These are phyloP conservation scores for Aspergillus vadensis DNA, from an alignment of 2,329 filamentous ascomycete species.

Conservation along the genomic window DNA sequence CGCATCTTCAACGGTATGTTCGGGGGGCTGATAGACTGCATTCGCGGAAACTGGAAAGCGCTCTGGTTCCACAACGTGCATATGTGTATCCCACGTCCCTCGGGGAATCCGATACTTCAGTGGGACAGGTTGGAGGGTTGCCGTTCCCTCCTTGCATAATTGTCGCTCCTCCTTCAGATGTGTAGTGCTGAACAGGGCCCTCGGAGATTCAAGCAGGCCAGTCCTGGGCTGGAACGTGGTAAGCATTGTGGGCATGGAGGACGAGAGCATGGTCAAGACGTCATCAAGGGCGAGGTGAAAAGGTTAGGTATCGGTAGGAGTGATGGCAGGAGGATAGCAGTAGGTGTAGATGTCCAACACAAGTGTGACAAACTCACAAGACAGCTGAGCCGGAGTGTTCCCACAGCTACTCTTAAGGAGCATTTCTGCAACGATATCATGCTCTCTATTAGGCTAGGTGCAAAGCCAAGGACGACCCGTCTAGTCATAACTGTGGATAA, in stretches of 20 bases:
- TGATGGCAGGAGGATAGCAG: background rate
- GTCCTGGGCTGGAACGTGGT: slow-evolving; percentile 27
- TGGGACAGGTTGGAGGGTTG: slow-evolving; percentile 4
- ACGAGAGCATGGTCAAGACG: background rate
- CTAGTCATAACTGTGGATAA: slow-evolving; percentile 2
- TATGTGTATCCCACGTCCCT: slow-evolving; percentile 62
- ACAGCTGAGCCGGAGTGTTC: background rate
- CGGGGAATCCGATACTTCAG: slow-evolving; percentile 32
- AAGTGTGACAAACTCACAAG: slow-evolving; percentile 14
- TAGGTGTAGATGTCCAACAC: background rate
- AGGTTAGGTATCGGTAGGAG: background rate
- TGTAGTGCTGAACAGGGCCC: background rate
- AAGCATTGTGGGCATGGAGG: slow-evolving; percentile 25
- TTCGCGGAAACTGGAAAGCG: slow-evolving; percentile 51
- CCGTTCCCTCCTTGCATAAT: background rate
- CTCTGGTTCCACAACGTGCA: slow-evolving; percentile 62
- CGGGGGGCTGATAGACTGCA: slow-evolving; percentile 55
- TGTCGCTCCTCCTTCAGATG: background rate
- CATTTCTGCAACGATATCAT: slow-evolving; percentile 14
- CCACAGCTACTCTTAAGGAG: slow-evolving; percentile 14
- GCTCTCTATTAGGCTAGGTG: slow-evolving; percentile 6
- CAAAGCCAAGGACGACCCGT: background rate
- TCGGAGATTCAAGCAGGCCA: slow-evolving; percentile 16
- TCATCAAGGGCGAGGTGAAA: background rate
- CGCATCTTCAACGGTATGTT: slow-evolving; percentile 56